Evolutionary conservation across 495 filamentous ascomycete genomes (phyloP).

Genomic region (Penicillium salamii): DNA sequence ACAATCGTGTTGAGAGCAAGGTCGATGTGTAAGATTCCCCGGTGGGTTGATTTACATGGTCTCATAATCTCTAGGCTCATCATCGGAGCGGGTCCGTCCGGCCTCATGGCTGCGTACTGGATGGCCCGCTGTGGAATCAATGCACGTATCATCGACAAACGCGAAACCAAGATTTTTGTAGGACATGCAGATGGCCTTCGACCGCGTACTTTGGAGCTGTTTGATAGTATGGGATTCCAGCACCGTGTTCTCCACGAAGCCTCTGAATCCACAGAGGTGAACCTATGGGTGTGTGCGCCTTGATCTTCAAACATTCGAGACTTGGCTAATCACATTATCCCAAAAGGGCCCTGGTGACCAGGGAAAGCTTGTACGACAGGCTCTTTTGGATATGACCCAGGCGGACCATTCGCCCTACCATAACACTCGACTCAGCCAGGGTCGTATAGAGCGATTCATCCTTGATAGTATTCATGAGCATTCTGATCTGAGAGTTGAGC

Average conservation of each 20-base stretch:
- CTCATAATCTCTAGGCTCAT: constrained; percentile 38
- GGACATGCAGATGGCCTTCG: constrained; percentile 63
- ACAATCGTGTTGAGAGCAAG: constrained; percentile 3
- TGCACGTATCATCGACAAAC: constrained; percentile 62
- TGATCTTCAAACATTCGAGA: neutral
- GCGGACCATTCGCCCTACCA: constrained; percentile 52
- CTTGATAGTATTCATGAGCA: constrained; percentile 47
- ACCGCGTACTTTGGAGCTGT: constrained; percentile 59
- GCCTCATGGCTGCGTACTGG: constrained; percentile 62
- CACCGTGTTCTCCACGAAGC: constrained; percentile 59
- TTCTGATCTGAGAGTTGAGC: constrained; percentile 48
- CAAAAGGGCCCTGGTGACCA: constrained; percentile 35
- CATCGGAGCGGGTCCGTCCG: constrained; percentile 66
- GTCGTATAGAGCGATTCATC: constrained; percentile 55
- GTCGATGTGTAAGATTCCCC: constrained; percentile 17
- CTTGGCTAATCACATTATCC: neutral
- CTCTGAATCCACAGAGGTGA: constrained; percentile 46
- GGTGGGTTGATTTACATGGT: neutral
- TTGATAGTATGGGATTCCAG: constrained; percentile 64
- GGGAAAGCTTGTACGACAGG: constrained; percentile 46
- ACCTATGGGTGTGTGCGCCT: constrained; percentile 33
- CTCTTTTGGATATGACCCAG: constrained; percentile 51
- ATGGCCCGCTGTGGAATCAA: constrained; percentile 58
- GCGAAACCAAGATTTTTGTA: constrained; percentile 48
- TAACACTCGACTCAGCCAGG: constrained; percentile 53